Conservation (phyloP, 176 grass and related monocot species). For the Stipa capillata region DNA sequence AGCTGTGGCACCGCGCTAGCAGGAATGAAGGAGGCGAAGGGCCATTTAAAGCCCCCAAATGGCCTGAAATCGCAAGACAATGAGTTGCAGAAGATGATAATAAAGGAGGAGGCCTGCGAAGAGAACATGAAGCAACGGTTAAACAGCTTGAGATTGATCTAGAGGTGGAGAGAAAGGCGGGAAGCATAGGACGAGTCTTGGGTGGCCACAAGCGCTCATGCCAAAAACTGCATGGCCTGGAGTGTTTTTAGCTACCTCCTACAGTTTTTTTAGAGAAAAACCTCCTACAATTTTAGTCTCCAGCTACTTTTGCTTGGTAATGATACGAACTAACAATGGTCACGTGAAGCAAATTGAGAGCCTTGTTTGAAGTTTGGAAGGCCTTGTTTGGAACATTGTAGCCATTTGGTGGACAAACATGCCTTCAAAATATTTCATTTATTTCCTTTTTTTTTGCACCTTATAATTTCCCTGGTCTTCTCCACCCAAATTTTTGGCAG, state of each 20-base stretch:
- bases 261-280: too few relatives aligned
- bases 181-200: neutral
- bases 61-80: neutral
- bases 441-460: too few relatives aligned
- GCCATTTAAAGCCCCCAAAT: slow-evolving; percentile 24
- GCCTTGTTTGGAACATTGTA: too few relatives aligned
- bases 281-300: too few relatives aligned
- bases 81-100: neutral
- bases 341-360: too few relatives aligned
- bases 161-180: neutral
- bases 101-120: neutral
- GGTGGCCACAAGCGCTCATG: neutral
- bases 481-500: too few relatives aligned
- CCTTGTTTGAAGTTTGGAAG: neutral
- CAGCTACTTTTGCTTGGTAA: too few relatives aligned
- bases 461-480: too few relatives aligned
- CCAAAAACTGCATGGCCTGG: neutral
- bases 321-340: neutral
- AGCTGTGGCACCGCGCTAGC: neutral
- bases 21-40: neutral
- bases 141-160: neutral
- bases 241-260: neutral
- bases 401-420: too few relatives aligned
- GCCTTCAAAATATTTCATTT: too few relatives aligned
- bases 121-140: neutral